Evolutionary conservation across 805 yeast species (phyloP).

Genomic region (Candida anglica): DNA sequence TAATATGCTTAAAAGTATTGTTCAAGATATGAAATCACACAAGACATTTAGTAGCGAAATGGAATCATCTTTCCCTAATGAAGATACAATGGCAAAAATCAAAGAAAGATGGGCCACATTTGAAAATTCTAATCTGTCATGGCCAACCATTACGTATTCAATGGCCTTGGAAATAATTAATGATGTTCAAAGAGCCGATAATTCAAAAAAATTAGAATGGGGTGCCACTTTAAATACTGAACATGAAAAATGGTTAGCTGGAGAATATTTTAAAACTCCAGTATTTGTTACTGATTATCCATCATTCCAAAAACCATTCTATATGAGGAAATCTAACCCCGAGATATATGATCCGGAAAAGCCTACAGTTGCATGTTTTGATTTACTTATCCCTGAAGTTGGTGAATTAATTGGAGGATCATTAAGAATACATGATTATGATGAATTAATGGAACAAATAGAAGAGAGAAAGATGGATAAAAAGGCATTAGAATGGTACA

Average conservation of each 20-base stretch:
- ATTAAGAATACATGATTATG: slow-evolving; percentile 70
- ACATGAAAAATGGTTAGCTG: slow-evolving; percentile 90
- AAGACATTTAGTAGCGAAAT: too few species aligned
- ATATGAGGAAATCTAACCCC: slow-evolving; percentile 63
- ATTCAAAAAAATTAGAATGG: slow-evolving; percentile 34
- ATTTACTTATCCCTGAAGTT: slow-evolving; percentile 80
- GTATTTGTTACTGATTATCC: slow-evolving; percentile 93
- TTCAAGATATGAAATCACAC: slow-evolving; percentile 5
- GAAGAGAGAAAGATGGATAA: slow-evolving; percentile 50
- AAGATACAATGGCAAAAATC: slow-evolving; percentile 32
- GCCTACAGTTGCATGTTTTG: slow-evolving; percentile 84
- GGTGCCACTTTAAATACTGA: slow-evolving; percentile 77
- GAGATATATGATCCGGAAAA: slow-evolving; percentile 19
- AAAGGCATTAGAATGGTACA: slow-evolving; percentile 73
- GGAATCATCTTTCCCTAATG: slow-evolving; percentile 18
- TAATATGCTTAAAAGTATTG: slow-evolving; percentile 56
- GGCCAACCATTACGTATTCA: slow-evolving; percentile 72
- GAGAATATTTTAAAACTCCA: slow-evolving; percentile 61
- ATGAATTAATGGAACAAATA: slow-evolving; percentile 47
- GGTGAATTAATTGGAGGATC: slow-evolving; percentile 97
- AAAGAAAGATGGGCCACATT: slow-evolving; percentile 58
- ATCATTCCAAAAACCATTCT: slow-evolving; percentile 73
- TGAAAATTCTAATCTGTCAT: slow-evolving; percentile 31
- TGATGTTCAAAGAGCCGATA: slow-evolving; percentile 22
- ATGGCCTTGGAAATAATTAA: slow-evolving; percentile 61